Percentiles rank a stretch among this genome's conserved stretches.
phyloP scores from a whole-genome alignment of 345 rosid species.

The Clarkia xantiana region DNA sequence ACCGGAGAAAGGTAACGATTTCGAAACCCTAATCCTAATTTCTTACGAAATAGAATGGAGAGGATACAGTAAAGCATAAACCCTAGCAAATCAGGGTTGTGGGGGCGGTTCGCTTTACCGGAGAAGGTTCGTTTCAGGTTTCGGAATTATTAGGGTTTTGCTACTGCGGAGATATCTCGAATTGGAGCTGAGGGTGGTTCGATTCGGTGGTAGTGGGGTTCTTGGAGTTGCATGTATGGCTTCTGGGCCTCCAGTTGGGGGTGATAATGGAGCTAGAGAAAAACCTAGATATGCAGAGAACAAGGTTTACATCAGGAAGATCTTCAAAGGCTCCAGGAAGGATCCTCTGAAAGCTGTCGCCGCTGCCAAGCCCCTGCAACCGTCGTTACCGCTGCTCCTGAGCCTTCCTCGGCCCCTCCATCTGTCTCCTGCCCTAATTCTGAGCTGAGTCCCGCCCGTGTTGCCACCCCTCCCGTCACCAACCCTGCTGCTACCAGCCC shows the following conservation, averaged over 20 bases:
- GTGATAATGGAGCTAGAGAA: slow-evolving; percentile 47
- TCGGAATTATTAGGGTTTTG: slow-evolving; percentile 34
- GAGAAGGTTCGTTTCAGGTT: slow-evolving; percentile 6
- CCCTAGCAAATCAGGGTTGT: background rate
- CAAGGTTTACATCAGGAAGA: slow-evolving; percentile 76
- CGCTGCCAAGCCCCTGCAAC: slow-evolving; percentile 10
- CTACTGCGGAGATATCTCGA: background rate
- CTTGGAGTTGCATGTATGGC: slow-evolving; percentile 65
- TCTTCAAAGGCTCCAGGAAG: slow-evolving; percentile 36
- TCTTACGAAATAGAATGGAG: background rate
- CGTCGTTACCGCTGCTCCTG: slow-evolving; percentile 4
- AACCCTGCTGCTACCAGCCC: slow-evolving; percentile 5
- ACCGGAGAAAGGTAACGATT: slow-evolving; percentile 3
- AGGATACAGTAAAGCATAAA: background rate
- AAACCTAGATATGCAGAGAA: slow-evolving; percentile 42
- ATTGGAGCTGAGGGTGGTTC: background rate
- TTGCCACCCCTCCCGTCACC: slow-evolving; percentile 6
- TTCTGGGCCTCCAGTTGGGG: slow-evolving; percentile 67
- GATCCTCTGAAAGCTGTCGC: slow-evolving; percentile 3
- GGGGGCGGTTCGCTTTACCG: background rate
- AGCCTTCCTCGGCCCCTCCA: background rate
- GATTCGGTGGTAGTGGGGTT: slow-evolving; percentile 14
- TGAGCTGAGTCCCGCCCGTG: background rate
- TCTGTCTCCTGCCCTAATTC: background rate
- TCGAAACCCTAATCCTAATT: slow-evolving; percentile 1